Conservation (phyloP, 1,284 basidiomycete genomes). For the Apiotrichum domesticum region DNA sequence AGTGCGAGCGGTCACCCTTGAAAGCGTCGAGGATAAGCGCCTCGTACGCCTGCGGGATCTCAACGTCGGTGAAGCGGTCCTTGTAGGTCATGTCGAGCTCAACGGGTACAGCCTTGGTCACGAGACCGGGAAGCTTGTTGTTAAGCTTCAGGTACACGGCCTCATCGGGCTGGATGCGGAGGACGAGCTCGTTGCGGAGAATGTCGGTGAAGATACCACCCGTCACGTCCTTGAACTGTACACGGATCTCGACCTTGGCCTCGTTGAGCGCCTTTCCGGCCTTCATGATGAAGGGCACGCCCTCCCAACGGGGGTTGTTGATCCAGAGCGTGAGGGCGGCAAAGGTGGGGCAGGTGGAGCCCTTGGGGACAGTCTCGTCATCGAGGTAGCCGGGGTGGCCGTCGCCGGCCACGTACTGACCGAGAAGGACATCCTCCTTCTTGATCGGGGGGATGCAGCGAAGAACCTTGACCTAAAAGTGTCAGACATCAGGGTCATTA, state of each 20-base stretch:
- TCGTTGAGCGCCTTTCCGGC: constrained; percentile 95
- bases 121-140: constrained; percentile 82
- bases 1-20: constrained; percentile 58
- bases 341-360: constrained; percentile 86
- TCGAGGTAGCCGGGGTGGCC: constrained; percentile 97
- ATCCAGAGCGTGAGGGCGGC: constrained; percentile 83
- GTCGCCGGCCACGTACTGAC: constrained; percentile 80
- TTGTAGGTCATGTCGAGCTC: constrained; percentile 98
- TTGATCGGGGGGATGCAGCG: constrained; percentile 79
- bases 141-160: constrained; percentile 94
- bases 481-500: background rate
- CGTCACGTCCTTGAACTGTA: constrained; percentile 94
- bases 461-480: constrained; percentile 78
- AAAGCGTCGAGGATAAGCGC: constrained; percentile 82
- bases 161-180: constrained; percentile 90
- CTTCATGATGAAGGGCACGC: constrained; percentile 93
- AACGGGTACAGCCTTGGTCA: constrained; percentile 80
- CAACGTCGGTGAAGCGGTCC: constrained; percentile 76
- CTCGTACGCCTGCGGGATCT: constrained; percentile 93
- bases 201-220: constrained; percentile 93
- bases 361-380: constrained; percentile 85
- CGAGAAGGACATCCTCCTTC: constrained; percentile 71
- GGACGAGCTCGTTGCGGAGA: constrained; percentile 86
- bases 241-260: constrained; percentile 91
- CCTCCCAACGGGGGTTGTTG: constrained; percentile 93